A percentile compares a stretch with the other conserved stretches of the same genome.
Conservation (phyloP, 257 asterid genomes). For the Primulina eburnea region DNA sequence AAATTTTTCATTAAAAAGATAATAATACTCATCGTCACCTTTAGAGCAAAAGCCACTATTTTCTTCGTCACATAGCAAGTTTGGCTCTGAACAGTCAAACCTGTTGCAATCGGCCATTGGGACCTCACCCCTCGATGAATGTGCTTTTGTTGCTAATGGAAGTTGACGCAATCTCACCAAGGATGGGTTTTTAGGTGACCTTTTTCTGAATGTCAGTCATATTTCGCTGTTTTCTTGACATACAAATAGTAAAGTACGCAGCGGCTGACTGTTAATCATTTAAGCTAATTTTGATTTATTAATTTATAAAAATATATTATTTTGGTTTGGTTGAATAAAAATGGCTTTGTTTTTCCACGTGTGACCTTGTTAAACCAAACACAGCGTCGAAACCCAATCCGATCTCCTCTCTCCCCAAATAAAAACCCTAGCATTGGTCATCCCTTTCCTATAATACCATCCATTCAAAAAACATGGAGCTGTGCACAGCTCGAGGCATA, state of each 20-base stretch:
- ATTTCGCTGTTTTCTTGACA: conserved; percentile 24
- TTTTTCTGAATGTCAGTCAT: conserved; percentile 30
- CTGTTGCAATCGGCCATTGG: conserved; percentile 45
- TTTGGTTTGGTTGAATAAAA: too few relatives aligned
- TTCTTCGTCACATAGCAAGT: conserved; percentile 56
- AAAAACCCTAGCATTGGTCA: background rate
- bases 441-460: background rate
- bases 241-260: background rate
- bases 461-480: conserved; percentile 15
- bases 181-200: conserved; percentile 34
- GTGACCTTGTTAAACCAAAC: background rate
- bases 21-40: conserved; percentile 52
- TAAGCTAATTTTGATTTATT: too few relatives aligned
- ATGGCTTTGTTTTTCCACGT: background rate
- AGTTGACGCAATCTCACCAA: conserved; percentile 37
- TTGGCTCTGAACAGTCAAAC: conserved; percentile 35
- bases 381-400: background rate
- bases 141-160: conserved; percentile 26
- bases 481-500: conserved; percentile 25
- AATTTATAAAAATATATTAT: too few relatives aligned
- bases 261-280: background rate
- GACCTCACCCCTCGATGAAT: conserved; percentile 17
- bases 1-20: conserved; percentile 26
- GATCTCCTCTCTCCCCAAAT: background rate
- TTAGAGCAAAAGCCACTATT: conserved; percentile 34